Conservation (phyloP, 169 alveolate genomes). For the Cryptosporidium felis region DNA sequence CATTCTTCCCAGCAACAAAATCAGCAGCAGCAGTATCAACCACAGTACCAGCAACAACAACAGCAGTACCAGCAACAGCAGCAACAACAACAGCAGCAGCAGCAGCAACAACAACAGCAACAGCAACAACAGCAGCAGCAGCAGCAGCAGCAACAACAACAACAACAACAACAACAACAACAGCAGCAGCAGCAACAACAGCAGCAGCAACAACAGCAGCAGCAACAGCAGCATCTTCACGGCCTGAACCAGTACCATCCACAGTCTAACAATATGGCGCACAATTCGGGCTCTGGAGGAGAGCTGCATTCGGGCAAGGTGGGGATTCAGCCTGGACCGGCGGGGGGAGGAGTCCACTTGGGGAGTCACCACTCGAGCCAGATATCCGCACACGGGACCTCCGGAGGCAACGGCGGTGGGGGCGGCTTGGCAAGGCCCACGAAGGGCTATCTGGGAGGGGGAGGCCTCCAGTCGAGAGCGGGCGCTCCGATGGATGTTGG, state of each 20-base stretch:
- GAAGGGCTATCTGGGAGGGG: neutral
- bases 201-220: neutral
- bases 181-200: slow-evolving; percentile 11
- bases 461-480: neutral
- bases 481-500: neutral
- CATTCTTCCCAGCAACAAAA: slow-evolving; percentile 20
- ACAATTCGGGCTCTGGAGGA: neutral
- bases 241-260: neutral
- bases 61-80: neutral
- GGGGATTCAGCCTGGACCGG: neutral
- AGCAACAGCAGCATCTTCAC: slow-evolving; percentile 5
- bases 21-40: slow-evolving; percentile 17
- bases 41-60: neutral
- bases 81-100: neutral
- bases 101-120: neutral
- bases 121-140: neutral
- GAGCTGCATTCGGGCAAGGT: neutral
- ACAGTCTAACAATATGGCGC: neutral
- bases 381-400: neutral
- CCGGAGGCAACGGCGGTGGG: neutral
- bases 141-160: neutral
- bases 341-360: neutral
- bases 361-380: neutral
- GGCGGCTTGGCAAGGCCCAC: neutral
- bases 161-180: neutral